Base-by-base conservation (phyloP, 2,329 filamentous ascomycete species). In the Epichloe scottii region DNA sequence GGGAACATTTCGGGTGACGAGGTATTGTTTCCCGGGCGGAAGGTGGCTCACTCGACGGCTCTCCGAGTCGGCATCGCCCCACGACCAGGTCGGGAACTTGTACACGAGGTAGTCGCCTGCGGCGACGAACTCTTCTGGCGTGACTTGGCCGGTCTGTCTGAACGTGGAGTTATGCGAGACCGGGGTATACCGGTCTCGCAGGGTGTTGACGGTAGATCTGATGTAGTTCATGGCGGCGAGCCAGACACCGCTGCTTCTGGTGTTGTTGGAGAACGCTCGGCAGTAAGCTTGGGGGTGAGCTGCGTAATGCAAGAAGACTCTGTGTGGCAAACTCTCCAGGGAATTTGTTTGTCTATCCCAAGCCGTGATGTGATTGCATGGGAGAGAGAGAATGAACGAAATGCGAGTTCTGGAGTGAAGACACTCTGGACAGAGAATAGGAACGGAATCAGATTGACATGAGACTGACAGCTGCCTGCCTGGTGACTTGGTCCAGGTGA, bases 71-170 rank as follows among this genome's bases (percentile, higher is more conserved):
- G 91, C 90, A 61, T 93, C 88, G 57, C 86, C 83, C 93, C 93
- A 98, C 47, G 88, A 86, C 93, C 93, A 98, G 53, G 91, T 95
- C 8, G 91, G 93, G 71, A 98, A 98, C 74, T 96, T 97, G 82
- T 94, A 95, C 63, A 95, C 90, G 38, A 98, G 82, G 67, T 97
- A 98, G 73, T 98, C 93, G 60, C 93, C 93, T 3, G 93, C 93
- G 4, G 87, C 85, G 48, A 96, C 77, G 68, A 98, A 98, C 76
- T 98, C 93, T 64, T 96, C 91, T 17, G 91, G 91, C 0, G 91
- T 97, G 70, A 98, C 93, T 72, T 97, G 87, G 58, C 93, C 93
- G 4, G 90, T 95, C 61, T 81, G 79, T 60, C 91, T 87, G 71
- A 98, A 98, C 57, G 88, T 97, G 3, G 91, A 97, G 49, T 82